Evolutionary conservation across 306 rosid genomes (phyloP), one percentile per base, ranked within the genome.

Genomic region (Citrullus colocynthis): DNA sequence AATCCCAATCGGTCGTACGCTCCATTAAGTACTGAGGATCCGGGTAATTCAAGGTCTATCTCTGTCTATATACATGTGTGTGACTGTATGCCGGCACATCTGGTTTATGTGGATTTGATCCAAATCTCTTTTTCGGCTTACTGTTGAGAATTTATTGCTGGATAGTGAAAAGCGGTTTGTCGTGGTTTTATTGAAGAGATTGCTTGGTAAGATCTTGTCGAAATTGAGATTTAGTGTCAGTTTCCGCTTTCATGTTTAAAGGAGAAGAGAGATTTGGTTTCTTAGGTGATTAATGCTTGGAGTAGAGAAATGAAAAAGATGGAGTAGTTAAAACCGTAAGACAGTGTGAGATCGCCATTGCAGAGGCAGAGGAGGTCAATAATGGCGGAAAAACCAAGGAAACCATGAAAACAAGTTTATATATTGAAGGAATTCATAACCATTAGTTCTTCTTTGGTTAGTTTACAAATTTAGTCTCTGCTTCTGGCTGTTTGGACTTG

Each of bases 11-110:
- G 98, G 3, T 85, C 89, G 51, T 96, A 96, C 39, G 82, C 96
- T 81, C 96, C 96, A 11, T 93, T 96, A n/a, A 96, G 98, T 79
- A 92, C 98, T 7, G 97, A 89, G 4, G 99, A 96, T 88, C 98
- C 98, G 37, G 93, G 93, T 59, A 82, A 80, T 91, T 91, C 97
- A 42, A 91, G 99, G 99, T 95, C 73, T 80, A 74, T 64, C 79
- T 74, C 61, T 36, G 63, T 66, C 44, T 81, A n/a, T 58, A 18
- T 65, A 71, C 58, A 56, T 37, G 44, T 62, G 56, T 45, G 11
- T 28, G 44, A 62, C 36, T 72, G 76, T 72, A 3, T 71, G 57
- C 76, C 55, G 54, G 24, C 21, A 37, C 20, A 7, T 63, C 9
- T 60, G 51, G 36, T 58, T 11, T 56, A 18, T 66, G 14, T 62